Evolutionary conservation across 768 basidiomycete genomes (phyloP).

Genomic region (Mycena alexandri): DNA sequence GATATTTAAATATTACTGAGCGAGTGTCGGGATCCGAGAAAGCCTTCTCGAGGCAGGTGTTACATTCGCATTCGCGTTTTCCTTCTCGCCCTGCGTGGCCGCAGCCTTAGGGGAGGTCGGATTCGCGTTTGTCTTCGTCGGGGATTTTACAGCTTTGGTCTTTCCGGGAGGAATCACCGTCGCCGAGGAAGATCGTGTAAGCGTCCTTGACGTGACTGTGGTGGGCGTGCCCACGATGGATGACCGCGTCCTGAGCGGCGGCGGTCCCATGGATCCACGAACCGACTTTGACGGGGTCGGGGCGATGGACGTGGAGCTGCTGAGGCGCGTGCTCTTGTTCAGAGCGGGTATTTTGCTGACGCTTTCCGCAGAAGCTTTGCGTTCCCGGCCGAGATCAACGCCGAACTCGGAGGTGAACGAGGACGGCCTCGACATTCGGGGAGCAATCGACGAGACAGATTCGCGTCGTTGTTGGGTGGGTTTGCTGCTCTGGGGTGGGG

Average conservation of each 20-base stretch:
- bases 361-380: conserved; percentile 43
- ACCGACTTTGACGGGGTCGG: conserved; percentile 40
- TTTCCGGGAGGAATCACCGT: conserved; percentile 41
- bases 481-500: conserved; percentile 62
- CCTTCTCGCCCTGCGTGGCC: conserved; percentile 32
- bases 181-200: conserved; percentile 28
- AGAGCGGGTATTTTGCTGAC: conserved; percentile 56
- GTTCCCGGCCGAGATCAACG: conserved; percentile 47
- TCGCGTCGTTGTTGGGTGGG: conserved; percentile 60
- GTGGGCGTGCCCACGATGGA: conserved; percentile 56
- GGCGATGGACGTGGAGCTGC: conserved; percentile 42
- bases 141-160: conserved; percentile 44
- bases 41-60: conserved; percentile 15
- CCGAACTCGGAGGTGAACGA: conserved; percentile 68
- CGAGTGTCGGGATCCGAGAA: conserved; percentile 35
- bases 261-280: conserved; percentile 63
- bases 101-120: conserved; percentile 23
- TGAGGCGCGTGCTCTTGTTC: conserved; percentile 64
- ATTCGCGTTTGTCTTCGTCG: conserved; percentile 32
- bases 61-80: conserved; percentile 32
- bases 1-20: conserved; percentile 26
- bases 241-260: conserved; percentile 49
- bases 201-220: conserved; percentile 44
- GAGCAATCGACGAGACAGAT: conserved; percentile 68
- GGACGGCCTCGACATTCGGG: conserved; percentile 66